Base-by-base conservation (phyloP, 176 grass and related monocot species). In the Thalia dealbata region DNA sequence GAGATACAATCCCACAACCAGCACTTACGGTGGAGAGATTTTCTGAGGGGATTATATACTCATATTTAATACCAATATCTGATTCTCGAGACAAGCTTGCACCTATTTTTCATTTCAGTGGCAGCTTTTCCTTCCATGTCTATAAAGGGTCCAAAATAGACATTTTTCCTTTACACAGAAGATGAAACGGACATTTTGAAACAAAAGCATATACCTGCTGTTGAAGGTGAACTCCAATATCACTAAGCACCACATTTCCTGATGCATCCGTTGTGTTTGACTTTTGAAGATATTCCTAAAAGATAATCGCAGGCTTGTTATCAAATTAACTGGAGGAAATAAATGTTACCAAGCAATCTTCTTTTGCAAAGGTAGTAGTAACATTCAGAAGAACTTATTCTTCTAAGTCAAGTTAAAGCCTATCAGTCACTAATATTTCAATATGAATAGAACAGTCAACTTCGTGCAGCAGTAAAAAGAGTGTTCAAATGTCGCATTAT, bases 201-300 rank as follows among this genome's bases (percentile, higher is more conserved):
- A 44, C 54, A 19, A 35, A 8, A 23, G 13, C 44, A 84, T 28
- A 44, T 66, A 99, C 95, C 90, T 93, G 81, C 61, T 91, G 95
- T 72, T 93, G 95, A 78, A 99, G 80, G 74, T 93, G 83, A 56
- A 88, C 95, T 48, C 87, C 95, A 13, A 99, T 85, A 73, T 99
- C 95, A 78, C 85, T 76, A 79, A 99, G 90, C 69, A 99, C 30
- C 60, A 74, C 76, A 83, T 99, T 99, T 28, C 95, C 90, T 18
- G 95, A 99, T 79, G 90, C 87, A 83, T 99, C 85, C 16, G 83
- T 99, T 52, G 87, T 71, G 58, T 88, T 91, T 70, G 87, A 91
- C 69, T 86, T 92, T 73, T 91, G 84, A 62, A 99, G 45, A 76
- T 81, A 76, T 77, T 88, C 90, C 95, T 99, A 81, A 75, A 64